Conservation (phyloP, 2,329 filamentous ascomycete genomes). For the Trichoderma simmonsii region DNA sequence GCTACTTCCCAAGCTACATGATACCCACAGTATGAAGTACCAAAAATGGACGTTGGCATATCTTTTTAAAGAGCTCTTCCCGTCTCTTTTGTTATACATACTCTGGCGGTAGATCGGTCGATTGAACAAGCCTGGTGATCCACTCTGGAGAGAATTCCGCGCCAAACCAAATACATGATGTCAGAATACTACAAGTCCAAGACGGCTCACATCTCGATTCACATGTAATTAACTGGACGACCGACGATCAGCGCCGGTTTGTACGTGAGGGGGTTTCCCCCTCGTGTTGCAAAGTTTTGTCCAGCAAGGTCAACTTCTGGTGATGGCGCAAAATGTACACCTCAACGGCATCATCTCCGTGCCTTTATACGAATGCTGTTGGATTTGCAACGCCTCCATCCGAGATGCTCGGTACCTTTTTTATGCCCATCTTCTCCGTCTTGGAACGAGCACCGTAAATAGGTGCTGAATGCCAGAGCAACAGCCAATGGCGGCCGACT, state of each 20-base stretch:
- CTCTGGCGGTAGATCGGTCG: neutral
- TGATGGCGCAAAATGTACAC: neutral
- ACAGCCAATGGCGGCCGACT: neutral
- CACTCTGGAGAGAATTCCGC: neutral
- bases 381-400: neutral
- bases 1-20: neutral
- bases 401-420: neutral
- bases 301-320: neutral
- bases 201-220: neutral
- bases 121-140: neutral
- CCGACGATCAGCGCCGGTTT: neutral
- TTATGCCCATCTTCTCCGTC: neutral
- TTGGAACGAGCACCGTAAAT: neutral
- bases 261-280: neutral
- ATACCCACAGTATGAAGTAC: neutral
- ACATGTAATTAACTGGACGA: neutral
- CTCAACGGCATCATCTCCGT: neutral
- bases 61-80: neutral
- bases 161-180: neutral
- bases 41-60: neutral
- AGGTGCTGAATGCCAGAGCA: neutral
- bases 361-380: neutral
- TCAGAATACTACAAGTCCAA: slow-evolving; percentile 3
- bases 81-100: neutral
- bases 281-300: neutral